A percentile compares a stretch with the other conserved stretches of the same genome.
Evolutionary conservation across 768 basidiomycete genomes (phyloP).

Genomic region (Russula sp.): DNA sequence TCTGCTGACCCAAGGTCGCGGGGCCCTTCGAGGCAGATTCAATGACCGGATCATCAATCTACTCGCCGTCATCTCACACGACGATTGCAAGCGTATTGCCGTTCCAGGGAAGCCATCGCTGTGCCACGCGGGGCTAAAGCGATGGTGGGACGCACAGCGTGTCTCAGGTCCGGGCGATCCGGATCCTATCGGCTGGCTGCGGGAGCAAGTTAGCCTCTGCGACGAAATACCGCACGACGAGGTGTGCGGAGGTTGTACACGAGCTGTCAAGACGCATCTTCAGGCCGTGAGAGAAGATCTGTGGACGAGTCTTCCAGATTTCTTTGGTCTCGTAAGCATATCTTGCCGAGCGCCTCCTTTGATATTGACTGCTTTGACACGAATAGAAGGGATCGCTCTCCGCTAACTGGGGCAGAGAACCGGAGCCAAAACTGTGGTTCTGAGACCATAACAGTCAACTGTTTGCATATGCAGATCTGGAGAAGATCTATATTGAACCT

Average conservation of each 20-base stretch:
- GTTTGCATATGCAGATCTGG: not conserved
- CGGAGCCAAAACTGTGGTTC: slow-evolving; percentile 27
- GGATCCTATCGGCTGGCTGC: slow-evolving; percentile 24
- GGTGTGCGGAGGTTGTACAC: slow-evolving; percentile 19
- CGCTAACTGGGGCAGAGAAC: slow-evolving; percentile 22
- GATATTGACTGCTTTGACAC: slow-evolving; percentile 1
- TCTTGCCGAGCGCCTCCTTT: not conserved
- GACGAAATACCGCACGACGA: slow-evolving; percentile 26
- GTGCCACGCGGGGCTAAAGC: slow-evolving; percentile 19
- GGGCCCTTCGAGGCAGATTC: slow-evolving; percentile 22
- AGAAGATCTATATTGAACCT: not conserved
- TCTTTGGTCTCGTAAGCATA: slow-evolving; percentile 26
- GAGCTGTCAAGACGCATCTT: slow-evolving; percentile 19
- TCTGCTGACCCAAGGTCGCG: slow-evolving; percentile 25
- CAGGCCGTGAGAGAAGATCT: slow-evolving; percentile 22
- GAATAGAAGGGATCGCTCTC: slow-evolving; percentile 20
- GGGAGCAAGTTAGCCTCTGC: slow-evolving; percentile 15
- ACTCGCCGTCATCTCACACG: slow-evolving; percentile 78
- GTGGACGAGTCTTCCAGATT: slow-evolving; percentile 22
- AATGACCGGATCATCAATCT: slow-evolving; percentile 51
- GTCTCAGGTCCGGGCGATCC: slow-evolving; percentile 22
- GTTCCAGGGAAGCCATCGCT: slow-evolving; percentile 38
- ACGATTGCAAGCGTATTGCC: slow-evolving; percentile 87
- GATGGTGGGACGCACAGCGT: slow-evolving; percentile 24
- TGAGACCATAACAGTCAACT: not conserved